Conservation (phyloP, 2,329 filamentous ascomycete genomes). For the Epicoccum sorghinum region DNA sequence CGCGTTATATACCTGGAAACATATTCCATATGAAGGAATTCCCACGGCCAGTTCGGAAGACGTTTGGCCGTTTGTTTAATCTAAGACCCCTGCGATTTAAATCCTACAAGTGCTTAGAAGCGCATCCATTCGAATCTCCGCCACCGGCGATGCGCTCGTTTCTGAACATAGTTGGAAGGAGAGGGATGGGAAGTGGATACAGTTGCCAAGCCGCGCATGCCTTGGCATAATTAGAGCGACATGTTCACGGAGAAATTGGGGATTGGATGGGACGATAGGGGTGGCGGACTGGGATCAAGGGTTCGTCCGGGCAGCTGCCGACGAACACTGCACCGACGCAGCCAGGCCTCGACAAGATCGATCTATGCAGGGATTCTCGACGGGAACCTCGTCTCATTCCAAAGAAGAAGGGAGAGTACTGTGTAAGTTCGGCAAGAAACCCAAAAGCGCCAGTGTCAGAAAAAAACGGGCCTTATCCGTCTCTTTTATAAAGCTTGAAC, state of each 20-base stretch:
- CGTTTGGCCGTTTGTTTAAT: slow-evolving; percentile 16
- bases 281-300: not conserved
- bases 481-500: slow-evolving; percentile 1
- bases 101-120: slow-evolving; percentile 13
- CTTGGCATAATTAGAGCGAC: slow-evolving; percentile 8
- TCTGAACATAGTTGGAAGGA: slow-evolving; percentile 17
- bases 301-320: not conserved
- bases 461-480: not conserved
- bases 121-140: slow-evolving; percentile 22
- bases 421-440: no score
- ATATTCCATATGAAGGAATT: not conserved
- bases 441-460: not conserved
- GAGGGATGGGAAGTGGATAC: slow-evolving; percentile 14
- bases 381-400: no score
- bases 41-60: slow-evolving; percentile 2
- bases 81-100: slow-evolving; percentile 19
- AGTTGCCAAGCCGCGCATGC: not conserved
- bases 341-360: not conserved
- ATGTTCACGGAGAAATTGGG: slow-evolving; percentile 31
- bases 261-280: slow-evolving; percentile 23
- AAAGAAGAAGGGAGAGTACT: no score
- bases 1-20: slow-evolving; percentile 12
- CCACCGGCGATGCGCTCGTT: slow-evolving; percentile 17
- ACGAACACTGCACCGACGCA: not conserved
- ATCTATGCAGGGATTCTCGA: no score